phyloP scores from a whole-genome alignment of 306 rosid genomes.

The Acacia crassicarpa region DNA sequence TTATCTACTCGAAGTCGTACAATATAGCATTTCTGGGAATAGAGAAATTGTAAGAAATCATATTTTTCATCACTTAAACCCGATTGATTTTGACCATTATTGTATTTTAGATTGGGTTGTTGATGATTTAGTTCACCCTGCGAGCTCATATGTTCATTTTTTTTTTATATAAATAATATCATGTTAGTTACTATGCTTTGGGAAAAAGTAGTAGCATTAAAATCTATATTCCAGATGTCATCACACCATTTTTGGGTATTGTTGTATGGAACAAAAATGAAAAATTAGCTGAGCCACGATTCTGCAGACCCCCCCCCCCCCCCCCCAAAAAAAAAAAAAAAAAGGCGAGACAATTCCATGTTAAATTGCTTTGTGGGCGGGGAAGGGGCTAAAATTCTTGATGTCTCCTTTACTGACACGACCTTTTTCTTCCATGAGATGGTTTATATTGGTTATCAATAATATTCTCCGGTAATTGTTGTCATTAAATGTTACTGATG shows the following conservation, averaged over 20 bases:
- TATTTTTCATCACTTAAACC: background rate
- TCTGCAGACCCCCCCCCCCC: background rate
- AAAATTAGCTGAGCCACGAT: background rate
- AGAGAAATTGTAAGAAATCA: slow-evolving; percentile 73
- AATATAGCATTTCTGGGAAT: slow-evolving; percentile 82
- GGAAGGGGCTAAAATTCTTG: background rate
- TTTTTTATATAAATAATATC: background rate
- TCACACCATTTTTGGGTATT: background rate
- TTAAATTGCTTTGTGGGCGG: background rate
- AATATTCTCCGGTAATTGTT: background rate
- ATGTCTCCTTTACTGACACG: background rate
- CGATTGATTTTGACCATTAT: background rate
- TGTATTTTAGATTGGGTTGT: background rate
- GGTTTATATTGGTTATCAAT: background rate
- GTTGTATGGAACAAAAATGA: background rate
- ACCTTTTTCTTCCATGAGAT: background rate
- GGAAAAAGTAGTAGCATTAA: background rate
- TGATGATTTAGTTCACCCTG: background rate
- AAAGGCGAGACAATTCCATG: background rate
- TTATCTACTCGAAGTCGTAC: slow-evolving; percentile 74
- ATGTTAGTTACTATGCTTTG: background rate
- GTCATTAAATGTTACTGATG: background rate
- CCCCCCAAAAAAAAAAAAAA: no score
- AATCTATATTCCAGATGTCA: background rate
- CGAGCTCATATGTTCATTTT: background rate